Evolutionary conservation across 306 rosid species (phyloP).

Genomic region (Boehmeria nivea): DNA sequence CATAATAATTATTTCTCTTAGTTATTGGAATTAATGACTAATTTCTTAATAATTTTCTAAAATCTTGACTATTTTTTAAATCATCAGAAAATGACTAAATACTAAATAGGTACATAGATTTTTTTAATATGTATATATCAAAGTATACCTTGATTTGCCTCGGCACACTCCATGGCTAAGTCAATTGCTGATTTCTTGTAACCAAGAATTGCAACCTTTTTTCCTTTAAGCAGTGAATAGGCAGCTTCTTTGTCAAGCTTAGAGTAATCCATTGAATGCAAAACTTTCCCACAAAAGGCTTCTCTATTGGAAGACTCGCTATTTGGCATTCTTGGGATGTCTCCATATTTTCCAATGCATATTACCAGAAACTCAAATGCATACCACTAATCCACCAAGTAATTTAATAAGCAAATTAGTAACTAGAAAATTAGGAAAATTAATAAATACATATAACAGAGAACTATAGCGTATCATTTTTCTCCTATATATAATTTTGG

Average conservation of each 20-base stretch:
- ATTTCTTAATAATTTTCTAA: too few species aligned
- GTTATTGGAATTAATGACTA: too few species aligned
- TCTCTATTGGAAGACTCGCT: slow-evolving; percentile 25
- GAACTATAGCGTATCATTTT: too few species aligned
- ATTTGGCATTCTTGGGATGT: slow-evolving; percentile 37
- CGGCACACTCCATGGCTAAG: slow-evolving; percentile 46
- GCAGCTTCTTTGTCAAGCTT: slow-evolving; percentile 42
- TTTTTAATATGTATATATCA: too few species aligned
- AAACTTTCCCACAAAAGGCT: slow-evolving; percentile 41
- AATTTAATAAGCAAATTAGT: not conserved
- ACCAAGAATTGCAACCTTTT: slow-evolving; percentile 49
- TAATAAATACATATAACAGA: not conserved
- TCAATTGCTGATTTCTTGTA: slow-evolving; percentile 57
- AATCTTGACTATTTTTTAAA: too few species aligned
- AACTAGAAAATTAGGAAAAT: not conserved
- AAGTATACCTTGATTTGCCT: slow-evolving; percentile 43
- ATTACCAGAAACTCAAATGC: slow-evolving; percentile 52
- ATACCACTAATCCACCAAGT: slow-evolving; percentile 35
- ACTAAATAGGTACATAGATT: too few species aligned
- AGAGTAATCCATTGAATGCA: slow-evolving; percentile 48
- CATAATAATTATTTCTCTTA: too few species aligned
- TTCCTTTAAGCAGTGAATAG: slow-evolving; percentile 32
- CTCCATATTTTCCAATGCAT: slow-evolving; percentile 59
- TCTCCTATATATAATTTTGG: too few species aligned
- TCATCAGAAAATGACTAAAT: too few species aligned